phyloP scores from a whole-genome alignment of 2,329 filamentous ascomycete species.

The Alternaria sp. region DNA sequence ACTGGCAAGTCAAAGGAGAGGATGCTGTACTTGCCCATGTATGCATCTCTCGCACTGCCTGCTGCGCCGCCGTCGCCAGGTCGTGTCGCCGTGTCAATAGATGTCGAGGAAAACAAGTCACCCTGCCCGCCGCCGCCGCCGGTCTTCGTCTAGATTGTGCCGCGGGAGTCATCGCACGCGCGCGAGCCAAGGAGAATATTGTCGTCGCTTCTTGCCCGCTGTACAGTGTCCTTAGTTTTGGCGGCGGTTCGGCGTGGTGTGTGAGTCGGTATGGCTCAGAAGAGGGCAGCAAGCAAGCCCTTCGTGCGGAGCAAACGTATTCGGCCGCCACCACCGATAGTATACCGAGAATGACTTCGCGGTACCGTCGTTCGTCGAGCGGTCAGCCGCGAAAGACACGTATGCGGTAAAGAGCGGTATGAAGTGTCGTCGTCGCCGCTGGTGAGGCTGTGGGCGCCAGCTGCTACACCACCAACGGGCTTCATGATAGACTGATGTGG shows the following conservation, averaged over 20 bases:
- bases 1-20: neutral
- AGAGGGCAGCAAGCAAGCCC: neutral
- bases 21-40: neutral
- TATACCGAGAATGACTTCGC: neutral
- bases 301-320: neutral
- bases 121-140: neutral
- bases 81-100: neutral
- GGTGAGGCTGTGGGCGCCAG: neutral
- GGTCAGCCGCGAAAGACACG: neutral
- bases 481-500: conserved; percentile 7
- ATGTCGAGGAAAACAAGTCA: neutral
- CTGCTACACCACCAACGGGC: neutral
- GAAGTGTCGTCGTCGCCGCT: neutral
- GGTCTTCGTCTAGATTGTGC: neutral
- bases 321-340: neutral
- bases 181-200: neutral
- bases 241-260: neutral
- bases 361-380: neutral
- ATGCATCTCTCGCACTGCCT: neutral
- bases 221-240: neutral
- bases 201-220: neutral
- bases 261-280: neutral
- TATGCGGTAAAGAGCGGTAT: neutral
- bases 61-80: neutral
- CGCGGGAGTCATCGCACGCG: neutral